Base-by-base conservation (phyloP, 2,329 filamentous ascomycete species). In the Fusarium hostae region DNA sequence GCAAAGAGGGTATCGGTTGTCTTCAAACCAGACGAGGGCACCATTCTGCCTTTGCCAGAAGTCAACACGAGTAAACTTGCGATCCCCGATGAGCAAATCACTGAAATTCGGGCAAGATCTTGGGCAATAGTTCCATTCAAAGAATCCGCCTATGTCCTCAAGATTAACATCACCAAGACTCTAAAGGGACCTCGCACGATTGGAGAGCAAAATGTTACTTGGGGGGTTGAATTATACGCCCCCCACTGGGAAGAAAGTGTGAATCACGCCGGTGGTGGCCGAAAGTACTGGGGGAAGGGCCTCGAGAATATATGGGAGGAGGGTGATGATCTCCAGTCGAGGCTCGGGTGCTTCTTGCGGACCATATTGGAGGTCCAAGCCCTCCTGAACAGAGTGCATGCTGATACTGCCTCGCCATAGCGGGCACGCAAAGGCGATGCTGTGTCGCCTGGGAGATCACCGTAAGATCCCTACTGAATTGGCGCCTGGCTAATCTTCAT, bases 241-340 rank as follows among this genome's bases (percentile, higher is more conserved):
- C 64, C 68, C 47, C 77, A 81, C 48, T 83, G 81, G 81, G 80
- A 81, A n/a, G 80, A 80, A 51, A 77, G 73, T 40, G 72, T 81
- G 37, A 81, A 81, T 50, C 67, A 77, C 45, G 58, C 68, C 26
- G 76, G 60, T 18, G 63, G 69, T 20, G 72, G 68, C 18, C 75
- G 73, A 16, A 81, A 76, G 52, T 75, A 80, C 32, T 81, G 78
- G 77, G 80, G 79, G 13, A 57, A 72, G 24, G 70, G 64, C 20
- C 69, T 81, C 41, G 68, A 67, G 32, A 65, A 78, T 47, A 71
- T 82, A 22, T 82, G 81, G 81, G 62, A 68, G n/a, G 79, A 79
- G 18, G 76, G 68, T 20, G 54, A 61, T 11, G 65, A 71, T 35
- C 54, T 80, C 43, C 66, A 77, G 43, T 68, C 66, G 35, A 76